A percentile compares a stretch with the other conserved stretches of the same genome.
phyloP scores from a whole-genome alignment of 495 filamentous ascomycete species.

The Staphylotrichum tortipilum region DNA sequence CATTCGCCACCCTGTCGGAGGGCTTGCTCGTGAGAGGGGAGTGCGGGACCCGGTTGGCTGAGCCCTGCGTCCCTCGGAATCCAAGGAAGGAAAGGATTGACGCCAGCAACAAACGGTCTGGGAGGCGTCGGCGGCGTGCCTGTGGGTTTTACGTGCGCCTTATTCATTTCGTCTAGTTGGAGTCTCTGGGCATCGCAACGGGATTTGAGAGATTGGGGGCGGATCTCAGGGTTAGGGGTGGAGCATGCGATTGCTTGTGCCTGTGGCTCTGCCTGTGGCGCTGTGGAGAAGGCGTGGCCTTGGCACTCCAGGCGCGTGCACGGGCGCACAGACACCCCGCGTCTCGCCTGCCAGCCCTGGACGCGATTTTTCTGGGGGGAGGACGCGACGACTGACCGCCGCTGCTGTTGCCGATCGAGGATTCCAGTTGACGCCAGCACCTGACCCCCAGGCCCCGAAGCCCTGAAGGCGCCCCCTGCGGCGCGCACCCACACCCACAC shows the following conservation, averaged over 20 bases:
- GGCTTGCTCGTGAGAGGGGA: background rate
- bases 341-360: background rate
- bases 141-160: too few relatives aligned
- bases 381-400: constrained; percentile 7
- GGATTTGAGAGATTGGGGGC: too few relatives aligned
- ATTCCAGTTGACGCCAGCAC: too few relatives aligned
- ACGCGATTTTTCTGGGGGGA: constrained; percentile 12
- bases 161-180: too few relatives aligned
- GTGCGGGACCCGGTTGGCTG: background rate
- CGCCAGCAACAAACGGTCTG: background rate
- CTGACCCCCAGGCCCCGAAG: too few relatives aligned
- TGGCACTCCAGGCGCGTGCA: background rate
- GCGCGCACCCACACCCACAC: background rate
- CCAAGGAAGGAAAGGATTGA: background rate
- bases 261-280: too few relatives aligned
- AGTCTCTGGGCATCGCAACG: too few relatives aligned
- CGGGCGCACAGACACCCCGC: constrained; percentile 7
- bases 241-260: too few relatives aligned
- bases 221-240: too few relatives aligned
- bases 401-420: background rate
- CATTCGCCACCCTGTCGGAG: background rate
- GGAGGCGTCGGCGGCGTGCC: background rate
- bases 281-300: background rate
- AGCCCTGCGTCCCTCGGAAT: background rate
- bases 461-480: too few relatives aligned